phyloP scores from a whole-genome alignment of 2,329 filamentous ascomycete genomes.

The Sphaerulina populicola region DNA sequence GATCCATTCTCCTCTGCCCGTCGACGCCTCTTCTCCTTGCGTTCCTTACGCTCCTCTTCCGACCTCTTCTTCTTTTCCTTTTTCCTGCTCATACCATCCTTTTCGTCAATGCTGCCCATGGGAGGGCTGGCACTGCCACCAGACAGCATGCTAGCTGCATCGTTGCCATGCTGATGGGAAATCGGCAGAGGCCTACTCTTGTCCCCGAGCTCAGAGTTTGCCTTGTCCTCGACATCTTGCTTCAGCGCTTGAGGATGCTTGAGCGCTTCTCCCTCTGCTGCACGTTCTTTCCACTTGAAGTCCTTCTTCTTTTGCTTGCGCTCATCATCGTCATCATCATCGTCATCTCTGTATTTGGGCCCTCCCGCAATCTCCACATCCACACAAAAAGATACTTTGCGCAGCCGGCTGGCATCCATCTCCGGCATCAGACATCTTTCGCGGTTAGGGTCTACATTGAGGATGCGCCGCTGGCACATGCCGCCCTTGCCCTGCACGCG shows the following conservation, averaged over 20 bases:
- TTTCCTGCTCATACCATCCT: conserved; percentile 50
- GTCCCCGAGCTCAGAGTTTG: conserved; percentile 30
- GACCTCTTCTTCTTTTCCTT: conserved; percentile 95
- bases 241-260: conserved; percentile 55
- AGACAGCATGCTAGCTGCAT: conserved; percentile 2
- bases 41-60: conserved; percentile 83
- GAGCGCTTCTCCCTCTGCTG: conserved; percentile 65
- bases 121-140: conserved; percentile 18
- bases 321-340: conserved; percentile 45
- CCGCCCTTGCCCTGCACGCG: conserved; percentile 55
- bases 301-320: conserved; percentile 53
- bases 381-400: conserved; percentile 88
- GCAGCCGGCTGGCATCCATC: conserved; percentile 69
- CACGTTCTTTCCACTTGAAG: conserved; percentile 55
- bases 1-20: conserved; percentile 81
- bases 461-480: conserved; percentile 66
- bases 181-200: conserved; percentile 26
- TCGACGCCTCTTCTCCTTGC: conserved; percentile 78
- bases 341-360: conserved; percentile 62
- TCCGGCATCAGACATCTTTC: conserved; percentile 73
- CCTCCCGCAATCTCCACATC: conserved; percentile 93
- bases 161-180: neutral
- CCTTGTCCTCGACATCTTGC: conserved; percentile 50
- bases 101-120: conserved; percentile 21
- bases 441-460: conserved; percentile 77